Evolutionary conservation across 441 rosid genomes (phyloP).

Genomic region (Aleurites moluccanus): DNA sequence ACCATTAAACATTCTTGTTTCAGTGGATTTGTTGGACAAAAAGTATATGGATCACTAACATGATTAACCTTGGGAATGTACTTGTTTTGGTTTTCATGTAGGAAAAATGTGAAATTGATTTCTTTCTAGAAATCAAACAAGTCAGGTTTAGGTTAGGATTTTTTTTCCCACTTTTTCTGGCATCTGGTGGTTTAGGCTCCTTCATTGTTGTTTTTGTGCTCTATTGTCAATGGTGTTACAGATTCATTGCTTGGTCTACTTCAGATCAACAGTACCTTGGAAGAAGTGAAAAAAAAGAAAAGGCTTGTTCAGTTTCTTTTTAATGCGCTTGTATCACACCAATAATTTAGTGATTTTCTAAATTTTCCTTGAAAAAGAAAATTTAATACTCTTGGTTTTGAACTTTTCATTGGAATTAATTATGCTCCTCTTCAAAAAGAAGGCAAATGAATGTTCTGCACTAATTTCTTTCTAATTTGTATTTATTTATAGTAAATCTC

Average conservation of each 20-base stretch:
- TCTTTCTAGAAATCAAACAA: constrained; percentile 24
- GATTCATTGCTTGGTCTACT: background rate
- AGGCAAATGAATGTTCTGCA: no score
- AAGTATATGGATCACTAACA: constrained; percentile 7
- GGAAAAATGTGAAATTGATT: constrained; percentile 10
- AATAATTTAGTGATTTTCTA: no score
- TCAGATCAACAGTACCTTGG: no score
- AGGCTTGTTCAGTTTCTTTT: no score
- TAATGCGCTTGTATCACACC: no score
- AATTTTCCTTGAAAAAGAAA: no score
- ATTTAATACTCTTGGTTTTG: no score
- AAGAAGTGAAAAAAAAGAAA: no score
- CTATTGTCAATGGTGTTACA: background rate
- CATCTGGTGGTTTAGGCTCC: background rate
- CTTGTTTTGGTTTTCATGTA: background rate
- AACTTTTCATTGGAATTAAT: no score
- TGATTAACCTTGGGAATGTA: constrained; percentile 13
- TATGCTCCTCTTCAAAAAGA: no score
- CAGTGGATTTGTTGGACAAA: background rate
- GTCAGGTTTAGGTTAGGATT: background rate
- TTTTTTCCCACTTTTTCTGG: background rate
- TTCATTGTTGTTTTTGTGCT: background rate
- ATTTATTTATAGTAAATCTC: no score
- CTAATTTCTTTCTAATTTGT: no score
- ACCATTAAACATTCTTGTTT: background rate